These are phyloP conservation scores for Lagenaria siceraria DNA, from an alignment of 306 rosid genomes.

Conservation along the genomic window DNA sequence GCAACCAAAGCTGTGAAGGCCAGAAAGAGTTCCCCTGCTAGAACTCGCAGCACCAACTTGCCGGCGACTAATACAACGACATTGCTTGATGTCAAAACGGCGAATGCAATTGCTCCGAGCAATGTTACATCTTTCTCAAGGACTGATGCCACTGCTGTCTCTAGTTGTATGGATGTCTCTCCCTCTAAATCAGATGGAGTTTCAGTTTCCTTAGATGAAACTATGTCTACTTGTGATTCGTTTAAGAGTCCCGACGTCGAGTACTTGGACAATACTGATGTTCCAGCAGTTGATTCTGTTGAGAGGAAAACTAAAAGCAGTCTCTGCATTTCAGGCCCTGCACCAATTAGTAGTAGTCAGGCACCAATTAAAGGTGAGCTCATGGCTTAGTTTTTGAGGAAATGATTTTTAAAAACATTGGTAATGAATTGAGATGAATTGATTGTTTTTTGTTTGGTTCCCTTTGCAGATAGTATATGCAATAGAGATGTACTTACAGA, in stretches of 20 bases:
- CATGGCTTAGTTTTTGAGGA: not conserved
- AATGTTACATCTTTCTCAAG: conserved; percentile 22
- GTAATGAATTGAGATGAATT: not conserved
- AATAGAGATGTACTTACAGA: conserved; percentile 50
- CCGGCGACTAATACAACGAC: conserved; percentile 15
- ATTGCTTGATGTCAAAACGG: conserved; percentile 21
- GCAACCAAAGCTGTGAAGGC: conserved; percentile 48
- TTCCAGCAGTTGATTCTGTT: conserved; percentile 45
- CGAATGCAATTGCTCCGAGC: conserved; percentile 28
- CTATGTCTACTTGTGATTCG: conserved; percentile 78
- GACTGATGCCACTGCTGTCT: conserved; percentile 21
- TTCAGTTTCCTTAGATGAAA: conserved; percentile 76
- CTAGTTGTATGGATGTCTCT: conserved; percentile 45
- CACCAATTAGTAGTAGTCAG: conserved; percentile 16
- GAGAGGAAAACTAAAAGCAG: conserved; percentile 57
- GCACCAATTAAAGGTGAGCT: conserved; percentile 37
- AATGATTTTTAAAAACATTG: not conserved
- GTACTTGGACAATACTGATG: conserved; percentile 60
- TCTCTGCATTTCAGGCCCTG: conserved; percentile 53
- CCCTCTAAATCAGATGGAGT: conserved; percentile 66
- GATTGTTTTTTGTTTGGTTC: not conserved
- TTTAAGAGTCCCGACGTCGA: conserved; percentile 83
- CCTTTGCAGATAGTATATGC: conserved; percentile 43
- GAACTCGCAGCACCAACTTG: conserved; percentile 14
- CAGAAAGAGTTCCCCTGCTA: conserved; percentile 36